These are phyloP conservation scores for Erysimum cheiranthoides DNA, from an alignment of 345 rosid species.

Conservation along the genomic window DNA sequence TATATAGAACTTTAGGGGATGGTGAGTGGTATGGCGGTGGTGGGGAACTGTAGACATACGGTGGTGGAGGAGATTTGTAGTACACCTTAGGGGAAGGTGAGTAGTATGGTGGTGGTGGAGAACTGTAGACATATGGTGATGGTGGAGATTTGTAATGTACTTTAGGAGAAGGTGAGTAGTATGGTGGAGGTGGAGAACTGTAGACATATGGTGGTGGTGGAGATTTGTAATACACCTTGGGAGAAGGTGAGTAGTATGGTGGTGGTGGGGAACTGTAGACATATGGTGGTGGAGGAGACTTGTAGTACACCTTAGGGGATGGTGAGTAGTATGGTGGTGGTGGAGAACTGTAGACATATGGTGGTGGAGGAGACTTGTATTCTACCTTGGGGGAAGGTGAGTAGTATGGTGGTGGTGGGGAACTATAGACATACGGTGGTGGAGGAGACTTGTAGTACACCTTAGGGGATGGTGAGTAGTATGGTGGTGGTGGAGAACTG, in stretches of 20 bases:
- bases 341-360: not conserved
- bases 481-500: conserved; percentile 6
- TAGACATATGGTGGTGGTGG: not conserved
- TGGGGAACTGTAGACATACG: not conserved
- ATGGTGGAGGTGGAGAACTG: conserved; percentile 4
- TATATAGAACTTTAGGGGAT: not conserved
- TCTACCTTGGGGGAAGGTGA: not conserved
- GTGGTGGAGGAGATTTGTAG: conserved; percentile 1
- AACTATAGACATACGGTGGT: not conserved
- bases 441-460: not conserved
- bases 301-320: not conserved
- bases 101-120: conserved; percentile 10
- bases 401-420: conserved; percentile 15
- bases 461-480: not conserved
- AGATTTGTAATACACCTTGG: not conserved
- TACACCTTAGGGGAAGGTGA: conserved; percentile 1
- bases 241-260: not conserved
- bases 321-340: conserved; percentile 13
- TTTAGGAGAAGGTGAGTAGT: not conserved
- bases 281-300: conserved; percentile 5
- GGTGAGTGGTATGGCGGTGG: conserved; percentile 13
- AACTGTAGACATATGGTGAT: not conserved
- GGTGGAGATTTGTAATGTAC: conserved; percentile 1
- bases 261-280: conserved; percentile 7
- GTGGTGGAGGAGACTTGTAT: conserved; percentile 14